Base-by-base conservation (phyloP, 2,329 filamentous ascomycete genomes). In the Onygenales sp. region DNA sequence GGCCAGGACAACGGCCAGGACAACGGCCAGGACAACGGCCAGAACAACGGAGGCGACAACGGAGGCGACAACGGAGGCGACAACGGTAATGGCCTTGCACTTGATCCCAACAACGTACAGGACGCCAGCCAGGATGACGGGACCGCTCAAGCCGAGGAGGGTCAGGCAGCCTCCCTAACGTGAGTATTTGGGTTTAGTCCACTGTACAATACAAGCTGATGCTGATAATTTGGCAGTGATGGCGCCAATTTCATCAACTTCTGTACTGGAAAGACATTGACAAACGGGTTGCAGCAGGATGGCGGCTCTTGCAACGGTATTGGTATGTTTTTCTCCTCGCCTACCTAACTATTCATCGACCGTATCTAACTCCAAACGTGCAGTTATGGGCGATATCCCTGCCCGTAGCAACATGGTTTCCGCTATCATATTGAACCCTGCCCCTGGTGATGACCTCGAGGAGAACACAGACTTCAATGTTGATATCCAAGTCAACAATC, bases 171-270 rank as follows among this genome's bases (percentile, higher is more conserved):
- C n/a, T 79, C 77, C 7, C 57, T 61, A 27, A 79, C 74, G 74
- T 77, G 61, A 56, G 68, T 58, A 44, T 39, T 13, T 48, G 31
- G 10, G 34, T 34, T 45, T 7, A n/a, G 32, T 2, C 51, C 6
- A 49, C 44, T 6, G 10, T 17, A 14, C 34, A n/a, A 31, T 43
- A 39, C 3, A 14, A 40, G 21, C 37, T 56, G 13, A 53, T 51
- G 42, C 14, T 44, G 31, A 51, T 39, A 46, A 53, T 56, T 61
- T 37, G 36, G 10, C 48, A 78, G 74, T 42, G 74, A 79, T 55
- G 49, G 65, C 17, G 72, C 72, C 63, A 82, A 82, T 68, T 82
- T 82, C 65, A 81, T 82, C 72, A 81, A 81, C 69, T 78, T 81
- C 66, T 83, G 80, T 62, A 62, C 68, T 5, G 77, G 77, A 56